Evolutionary conservation across 208 protist genomes (phyloP).

Genomic region (Herpetomonas tarakana): DNA sequence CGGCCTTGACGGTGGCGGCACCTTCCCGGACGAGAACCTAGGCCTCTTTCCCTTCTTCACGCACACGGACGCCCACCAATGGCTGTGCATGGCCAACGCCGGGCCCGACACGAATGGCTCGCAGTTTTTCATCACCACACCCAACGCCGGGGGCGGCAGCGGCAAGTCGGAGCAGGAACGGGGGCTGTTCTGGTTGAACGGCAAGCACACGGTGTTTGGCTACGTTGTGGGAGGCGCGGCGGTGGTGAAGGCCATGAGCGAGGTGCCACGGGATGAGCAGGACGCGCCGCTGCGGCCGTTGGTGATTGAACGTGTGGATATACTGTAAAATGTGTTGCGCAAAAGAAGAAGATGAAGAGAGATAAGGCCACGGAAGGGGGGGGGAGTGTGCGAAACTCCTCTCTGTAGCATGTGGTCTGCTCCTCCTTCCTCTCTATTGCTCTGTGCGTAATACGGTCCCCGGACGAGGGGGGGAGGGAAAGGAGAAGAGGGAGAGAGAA

Average conservation of each 20-base stretch:
- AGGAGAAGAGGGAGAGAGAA: constrained; percentile 2
- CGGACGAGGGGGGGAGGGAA: background rate
- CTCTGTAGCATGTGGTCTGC: too few species aligned
- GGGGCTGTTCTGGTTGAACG: constrained; percentile 78
- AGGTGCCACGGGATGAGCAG: constrained; percentile 31
- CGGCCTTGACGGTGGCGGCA: constrained; percentile 32
- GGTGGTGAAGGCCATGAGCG: constrained; percentile 47
- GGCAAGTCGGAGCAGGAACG: background rate
- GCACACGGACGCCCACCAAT: constrained; percentile 42
- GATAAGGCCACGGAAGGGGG: too few species aligned
- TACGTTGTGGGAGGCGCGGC: constrained; percentile 70
- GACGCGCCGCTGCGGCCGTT: constrained; percentile 54
- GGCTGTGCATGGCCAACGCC: constrained; percentile 86
- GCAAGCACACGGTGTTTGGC: constrained; percentile 95
- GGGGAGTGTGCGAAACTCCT: too few species aligned
- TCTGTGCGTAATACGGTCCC: background rate
- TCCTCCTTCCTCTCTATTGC: too few species aligned
- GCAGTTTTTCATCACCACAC: constrained; percentile 90
- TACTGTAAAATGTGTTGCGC: constrained; percentile 15
- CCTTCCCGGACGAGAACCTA: constrained; percentile 93
- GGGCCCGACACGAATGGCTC: constrained; percentile 87
- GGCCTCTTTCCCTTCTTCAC: constrained; percentile 55
- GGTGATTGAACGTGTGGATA: constrained; percentile 51
- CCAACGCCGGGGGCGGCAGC: constrained; percentile 14
- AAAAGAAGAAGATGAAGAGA: constrained; percentile 7